A percentile compares a stretch with the other conserved stretches of the same genome.
Conservation (phyloP, 2,329 filamentous ascomycete species). For the Beauveria australis region DNA sequence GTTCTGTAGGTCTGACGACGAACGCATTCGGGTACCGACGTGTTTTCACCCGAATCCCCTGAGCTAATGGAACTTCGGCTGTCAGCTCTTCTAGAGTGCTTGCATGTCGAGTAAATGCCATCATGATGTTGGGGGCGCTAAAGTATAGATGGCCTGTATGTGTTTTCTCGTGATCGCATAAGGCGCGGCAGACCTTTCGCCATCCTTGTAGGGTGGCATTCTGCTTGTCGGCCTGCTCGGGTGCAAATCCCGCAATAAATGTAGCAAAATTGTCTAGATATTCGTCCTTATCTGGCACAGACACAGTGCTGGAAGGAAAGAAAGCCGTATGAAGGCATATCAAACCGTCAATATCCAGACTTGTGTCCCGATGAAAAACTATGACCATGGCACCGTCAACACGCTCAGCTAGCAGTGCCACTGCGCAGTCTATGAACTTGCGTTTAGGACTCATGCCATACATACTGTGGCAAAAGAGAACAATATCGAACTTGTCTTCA, state of each 20-base stretch:
- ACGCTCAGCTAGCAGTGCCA: neutral
- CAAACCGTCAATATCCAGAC: neutral
- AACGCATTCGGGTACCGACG: conserved; percentile 33
- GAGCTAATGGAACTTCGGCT: conserved; percentile 29
- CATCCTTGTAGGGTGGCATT: conserved; percentile 30
- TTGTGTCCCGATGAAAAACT: neutral
- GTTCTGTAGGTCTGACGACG: conserved; percentile 35
- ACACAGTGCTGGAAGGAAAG: neutral
- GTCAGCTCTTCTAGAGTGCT: conserved; percentile 34
- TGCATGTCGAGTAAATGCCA: conserved; percentile 39
- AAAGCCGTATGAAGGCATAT: neutral
- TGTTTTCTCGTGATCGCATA: conserved; percentile 32
- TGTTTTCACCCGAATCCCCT: conserved; percentile 38
- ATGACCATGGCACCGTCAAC: neutral
- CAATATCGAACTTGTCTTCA: conserved; percentile 39
- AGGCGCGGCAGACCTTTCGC: conserved; percentile 43
- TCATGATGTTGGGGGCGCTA: conserved; percentile 40
- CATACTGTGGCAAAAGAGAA: conserved; percentile 58
- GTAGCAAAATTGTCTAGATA: conserved; percentile 41
- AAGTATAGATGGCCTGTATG: conserved; percentile 36
- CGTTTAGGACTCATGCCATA: conserved; percentile 47
- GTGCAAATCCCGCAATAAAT: conserved; percentile 41
- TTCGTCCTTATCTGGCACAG: conserved; percentile 24
- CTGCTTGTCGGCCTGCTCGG: conserved; percentile 24
- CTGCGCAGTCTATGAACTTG: neutral